Evolutionary conservation across 331 rosid genomes (phyloP).

Genomic region (Malus hybrid): DNA sequence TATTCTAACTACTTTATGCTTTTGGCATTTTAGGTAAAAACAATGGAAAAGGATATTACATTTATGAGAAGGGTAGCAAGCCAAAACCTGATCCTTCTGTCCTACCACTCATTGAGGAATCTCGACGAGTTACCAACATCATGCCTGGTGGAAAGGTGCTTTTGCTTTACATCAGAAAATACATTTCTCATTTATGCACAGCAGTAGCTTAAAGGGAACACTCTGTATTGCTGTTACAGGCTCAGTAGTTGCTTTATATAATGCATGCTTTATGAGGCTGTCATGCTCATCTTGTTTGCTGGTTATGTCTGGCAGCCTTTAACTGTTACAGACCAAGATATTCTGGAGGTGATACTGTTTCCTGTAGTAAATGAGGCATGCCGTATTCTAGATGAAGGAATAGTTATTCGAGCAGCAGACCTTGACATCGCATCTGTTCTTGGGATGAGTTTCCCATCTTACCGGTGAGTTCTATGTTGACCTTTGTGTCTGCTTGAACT

Average conservation of each 20-base stretch:
- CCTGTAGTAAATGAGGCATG: constrained; percentile 96
- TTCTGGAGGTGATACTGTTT: constrained; percentile 88
- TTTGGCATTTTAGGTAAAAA: constrained; percentile 53
- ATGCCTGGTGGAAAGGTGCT: constrained; percentile 84
- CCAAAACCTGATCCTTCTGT: constrained; percentile 81
- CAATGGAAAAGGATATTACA: constrained; percentile 84
- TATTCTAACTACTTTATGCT: constrained; percentile 5
- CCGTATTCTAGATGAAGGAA: constrained; percentile 76
- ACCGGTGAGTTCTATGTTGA: constrained; percentile 36
- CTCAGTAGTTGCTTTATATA: constrained; percentile 4
- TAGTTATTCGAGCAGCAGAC: constrained; percentile 83
- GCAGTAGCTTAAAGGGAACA: too few species aligned
- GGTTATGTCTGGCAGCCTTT: constrained; percentile 49
- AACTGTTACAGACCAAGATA: constrained; percentile 74
- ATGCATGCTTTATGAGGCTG: background rate
- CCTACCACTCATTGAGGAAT: constrained; percentile 65
- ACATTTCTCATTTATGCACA: too few species aligned
- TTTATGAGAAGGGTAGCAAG: constrained; percentile 68
- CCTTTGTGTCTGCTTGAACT: background rate
- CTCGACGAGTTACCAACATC: constrained; percentile 50
- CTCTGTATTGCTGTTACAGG: background rate
- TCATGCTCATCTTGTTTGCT: background rate
- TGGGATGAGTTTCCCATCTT: constrained; percentile 96
- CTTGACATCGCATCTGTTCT: constrained; percentile 90
- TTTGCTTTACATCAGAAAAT: too few species aligned